These are phyloP conservation scores for Acanthamoeba triangularis DNA, from an alignment of 208 protist species.

Conservation along the genomic window DNA sequence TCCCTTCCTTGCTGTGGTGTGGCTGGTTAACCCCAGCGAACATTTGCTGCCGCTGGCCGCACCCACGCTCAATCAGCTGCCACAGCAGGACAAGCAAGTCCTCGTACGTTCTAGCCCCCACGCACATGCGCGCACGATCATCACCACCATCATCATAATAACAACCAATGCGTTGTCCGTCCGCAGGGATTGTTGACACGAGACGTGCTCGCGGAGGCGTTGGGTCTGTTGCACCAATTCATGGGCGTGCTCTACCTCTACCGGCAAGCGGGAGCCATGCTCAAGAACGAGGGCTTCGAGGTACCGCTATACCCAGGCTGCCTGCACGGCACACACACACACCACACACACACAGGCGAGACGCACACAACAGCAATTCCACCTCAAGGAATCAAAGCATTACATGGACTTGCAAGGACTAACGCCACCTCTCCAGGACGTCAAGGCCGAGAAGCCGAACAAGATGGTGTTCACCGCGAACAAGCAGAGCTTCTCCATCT, in stretches of 20 bases:
- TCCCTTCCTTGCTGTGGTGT: not conserved
- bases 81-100: slow-evolving; percentile 2
- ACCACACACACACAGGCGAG: too few species aligned
- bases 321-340: not conserved
- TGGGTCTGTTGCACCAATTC: slow-evolving; percentile 33
- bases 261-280: slow-evolving; percentile 26
- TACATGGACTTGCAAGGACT: too few species aligned
- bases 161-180: not conserved
- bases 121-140: not conserved
- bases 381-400: too few species aligned
- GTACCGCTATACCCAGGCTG: too few species aligned
- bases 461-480: slow-evolving; percentile 47
- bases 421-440: not conserved
- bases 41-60: not conserved
- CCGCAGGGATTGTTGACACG: not conserved
- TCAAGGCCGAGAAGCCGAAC: slow-evolving; percentile 38
- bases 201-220: slow-evolving; percentile 6
- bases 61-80: not conserved
- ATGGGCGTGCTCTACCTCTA: slow-evolving; percentile 45
- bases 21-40: not conserved
- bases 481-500: slow-evolving; percentile 51
- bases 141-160: too few species aligned
- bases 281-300: slow-evolving; percentile 43
- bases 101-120: not conserved
- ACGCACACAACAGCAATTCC: too few species aligned